Percentiles rank a stretch among this genome's conserved stretches.
phyloP scores from a whole-genome alignment of 164 flowering plant species.

The Magnolia changhungtana region DNA sequence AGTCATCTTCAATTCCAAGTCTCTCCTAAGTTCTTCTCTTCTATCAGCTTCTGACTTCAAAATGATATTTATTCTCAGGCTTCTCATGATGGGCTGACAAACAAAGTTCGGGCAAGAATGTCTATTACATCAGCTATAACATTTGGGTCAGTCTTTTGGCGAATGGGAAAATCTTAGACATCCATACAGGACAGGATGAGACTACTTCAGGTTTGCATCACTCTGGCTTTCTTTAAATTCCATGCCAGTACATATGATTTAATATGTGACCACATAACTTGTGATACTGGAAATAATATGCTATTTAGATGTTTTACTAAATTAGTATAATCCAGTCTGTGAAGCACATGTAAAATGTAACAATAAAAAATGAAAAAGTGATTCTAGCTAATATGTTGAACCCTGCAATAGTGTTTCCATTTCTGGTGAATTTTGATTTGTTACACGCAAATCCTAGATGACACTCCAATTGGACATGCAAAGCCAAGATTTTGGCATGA shows the following conservation, averaged over 20 bases:
- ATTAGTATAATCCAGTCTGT: too few relatives aligned
- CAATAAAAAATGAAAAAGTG: too few relatives aligned
- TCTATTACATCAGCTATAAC: slow-evolving; percentile 93
- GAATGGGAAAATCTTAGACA: slow-evolving; percentile 93
- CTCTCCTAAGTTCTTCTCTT: not conserved
- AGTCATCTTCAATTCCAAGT: slow-evolving; percentile 1
- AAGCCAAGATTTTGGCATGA: too few relatives aligned
- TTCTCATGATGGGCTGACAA: slow-evolving; percentile 95
- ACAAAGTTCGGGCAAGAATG: slow-evolving; percentile 94
- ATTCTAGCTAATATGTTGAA: too few relatives aligned
- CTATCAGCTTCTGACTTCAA: slow-evolving; percentile 5
- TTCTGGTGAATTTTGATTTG: too few relatives aligned
- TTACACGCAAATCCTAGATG: too few relatives aligned
- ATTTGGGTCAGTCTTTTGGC: slow-evolving; percentile 99
- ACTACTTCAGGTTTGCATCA: slow-evolving; percentile 74
- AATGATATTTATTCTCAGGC: slow-evolving; percentile 39
- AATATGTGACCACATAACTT: not conserved
- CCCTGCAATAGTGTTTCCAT: too few relatives aligned
- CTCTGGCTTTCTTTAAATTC: not conserved
- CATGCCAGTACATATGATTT: not conserved
- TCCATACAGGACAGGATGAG: slow-evolving; percentile 99
- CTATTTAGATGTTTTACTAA: not conserved
- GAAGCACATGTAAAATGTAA: too few relatives aligned
- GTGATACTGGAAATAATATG: not conserved
- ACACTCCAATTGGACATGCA: too few relatives aligned